Evolutionary conservation across 345 rosid genomes (phyloP).

Genomic region (Sonneratia alba): DNA sequence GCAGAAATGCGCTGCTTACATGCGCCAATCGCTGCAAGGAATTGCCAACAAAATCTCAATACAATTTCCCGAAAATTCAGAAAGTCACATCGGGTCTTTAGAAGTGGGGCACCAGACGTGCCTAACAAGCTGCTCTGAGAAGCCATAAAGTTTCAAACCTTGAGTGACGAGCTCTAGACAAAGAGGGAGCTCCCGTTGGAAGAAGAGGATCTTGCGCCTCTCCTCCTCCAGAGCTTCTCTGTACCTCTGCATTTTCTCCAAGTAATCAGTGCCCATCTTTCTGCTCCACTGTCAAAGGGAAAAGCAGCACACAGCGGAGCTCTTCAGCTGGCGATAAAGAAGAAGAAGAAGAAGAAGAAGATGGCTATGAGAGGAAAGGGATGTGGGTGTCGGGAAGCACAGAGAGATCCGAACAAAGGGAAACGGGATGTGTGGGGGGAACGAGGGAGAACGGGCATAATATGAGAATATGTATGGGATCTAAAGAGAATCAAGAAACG

Average conservation of each 20-base stretch:
- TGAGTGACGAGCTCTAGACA: constrained; percentile 84
- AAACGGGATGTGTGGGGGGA: background rate
- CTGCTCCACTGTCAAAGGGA: background rate
- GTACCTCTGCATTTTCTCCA: constrained; percentile 48
- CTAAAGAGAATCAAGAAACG: constrained; percentile 51
- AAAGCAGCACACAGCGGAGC: background rate
- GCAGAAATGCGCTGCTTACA: constrained; percentile 47
- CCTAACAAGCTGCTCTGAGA: background rate
- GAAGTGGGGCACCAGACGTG: background rate
- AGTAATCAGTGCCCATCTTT: constrained; percentile 27
- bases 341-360: background rate
- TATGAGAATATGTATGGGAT: constrained; percentile 44
- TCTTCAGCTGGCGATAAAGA: background rate
- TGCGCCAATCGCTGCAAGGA: constrained; percentile 63
- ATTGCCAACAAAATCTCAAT: background rate
- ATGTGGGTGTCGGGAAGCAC: constrained; percentile 19
- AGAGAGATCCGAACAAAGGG: constrained; percentile 31
- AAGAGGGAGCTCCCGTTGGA: constrained; percentile 91
- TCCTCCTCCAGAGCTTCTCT: constrained; percentile 81
- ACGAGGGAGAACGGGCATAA: constrained; percentile 5
- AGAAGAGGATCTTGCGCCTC: constrained; percentile 78
- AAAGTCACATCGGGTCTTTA: background rate
- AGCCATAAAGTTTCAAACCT: constrained; percentile 28
- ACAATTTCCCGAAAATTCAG: background rate
- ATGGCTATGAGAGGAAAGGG: background rate